A percentile compares a stretch with the other conserved stretches of the same genome.
These are phyloP conservation scores for Hordeum pubiflorum DNA, from an alignment of 202 grass and related monocot genomes.

Conservation along the genomic window DNA sequence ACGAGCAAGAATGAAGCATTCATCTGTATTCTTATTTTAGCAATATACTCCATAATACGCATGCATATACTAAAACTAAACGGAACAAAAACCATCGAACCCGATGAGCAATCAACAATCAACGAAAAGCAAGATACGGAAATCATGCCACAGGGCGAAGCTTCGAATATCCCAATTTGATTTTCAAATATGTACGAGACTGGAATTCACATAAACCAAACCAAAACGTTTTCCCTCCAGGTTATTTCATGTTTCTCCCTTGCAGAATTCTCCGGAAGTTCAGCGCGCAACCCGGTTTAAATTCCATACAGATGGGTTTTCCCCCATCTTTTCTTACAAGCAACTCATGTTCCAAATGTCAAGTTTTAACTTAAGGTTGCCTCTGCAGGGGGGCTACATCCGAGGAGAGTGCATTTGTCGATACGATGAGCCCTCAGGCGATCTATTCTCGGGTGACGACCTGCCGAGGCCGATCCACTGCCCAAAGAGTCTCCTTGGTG, in stretches of 20 bases:
- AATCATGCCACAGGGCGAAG: neutral
- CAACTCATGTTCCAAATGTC: slow-evolving; percentile 27
- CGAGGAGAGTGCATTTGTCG: slow-evolving; percentile 53
- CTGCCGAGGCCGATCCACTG: slow-evolving; percentile 44
- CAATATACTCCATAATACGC: too few relatives aligned
- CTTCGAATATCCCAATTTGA: slow-evolving; percentile 29
- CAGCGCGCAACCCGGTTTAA: slow-evolving; percentile 13
- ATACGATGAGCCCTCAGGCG: slow-evolving; percentile 45
- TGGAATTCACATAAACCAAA: slow-evolving; percentile 48
- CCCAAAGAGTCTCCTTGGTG: slow-evolving; percentile 48
- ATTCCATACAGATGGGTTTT: slow-evolving; percentile 37
- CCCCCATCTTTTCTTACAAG: slow-evolving; percentile 47
- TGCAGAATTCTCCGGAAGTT: slow-evolving; percentile 26
- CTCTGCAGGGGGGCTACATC: slow-evolving; percentile 44
- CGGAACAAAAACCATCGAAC: neutral
- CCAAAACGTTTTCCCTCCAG: slow-evolving; percentile 31
- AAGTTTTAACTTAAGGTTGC: slow-evolving; percentile 19
- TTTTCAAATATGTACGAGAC: slow-evolving; percentile 52
- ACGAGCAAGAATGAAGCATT: neutral
- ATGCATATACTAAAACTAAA: neutral
- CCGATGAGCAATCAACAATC: neutral
- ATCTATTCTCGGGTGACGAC: slow-evolving; percentile 40
- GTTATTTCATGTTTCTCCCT: slow-evolving; percentile 33
- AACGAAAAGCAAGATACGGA: neutral
- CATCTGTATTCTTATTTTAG: neutral